Evolutionary conservation across 305 asterid genomes (phyloP).

Genomic region (Ilex paraguariensis): DNA sequence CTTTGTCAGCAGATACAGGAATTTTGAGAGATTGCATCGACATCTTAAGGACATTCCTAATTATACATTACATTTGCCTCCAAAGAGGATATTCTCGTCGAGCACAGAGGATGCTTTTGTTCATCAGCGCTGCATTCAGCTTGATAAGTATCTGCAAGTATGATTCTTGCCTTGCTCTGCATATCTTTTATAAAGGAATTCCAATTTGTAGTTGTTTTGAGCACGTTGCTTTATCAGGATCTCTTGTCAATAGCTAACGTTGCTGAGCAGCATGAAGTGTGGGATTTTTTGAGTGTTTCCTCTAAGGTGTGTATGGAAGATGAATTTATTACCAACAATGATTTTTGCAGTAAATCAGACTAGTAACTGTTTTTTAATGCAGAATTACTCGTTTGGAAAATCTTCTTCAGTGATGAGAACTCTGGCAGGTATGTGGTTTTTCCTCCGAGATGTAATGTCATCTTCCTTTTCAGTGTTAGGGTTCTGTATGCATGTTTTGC

Average conservation of each 20-base stretch:
- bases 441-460: constrained; percentile 15
- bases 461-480: neutral
- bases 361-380: constrained; percentile 31
- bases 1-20: constrained; percentile 65
- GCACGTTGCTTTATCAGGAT: constrained; percentile 48
- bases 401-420: constrained; percentile 92
- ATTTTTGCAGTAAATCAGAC: constrained; percentile 10
- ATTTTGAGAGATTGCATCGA: constrained; percentile 95
- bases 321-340: neutral
- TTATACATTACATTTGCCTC: constrained; percentile 91
- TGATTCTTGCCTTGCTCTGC: constrained; percentile 15
- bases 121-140: constrained; percentile 96
- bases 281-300: constrained; percentile 93
- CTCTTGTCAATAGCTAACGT: constrained; percentile 94
- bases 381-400: constrained; percentile 96
- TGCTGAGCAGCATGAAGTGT: constrained; percentile 99
- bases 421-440: constrained; percentile 66
- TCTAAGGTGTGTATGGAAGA: constrained; percentile 56
- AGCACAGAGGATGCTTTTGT: constrained; percentile 96
- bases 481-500: neutral
- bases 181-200: neutral
- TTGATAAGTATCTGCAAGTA: constrained; percentile 92
- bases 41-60: constrained; percentile 91
- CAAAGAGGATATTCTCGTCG: constrained; percentile 97
- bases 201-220: constrained; percentile 22